These are phyloP conservation scores for Ganoderma multipileum DNA, from an alignment of 1,284 basidiomycete species.

Conservation along the genomic window DNA sequence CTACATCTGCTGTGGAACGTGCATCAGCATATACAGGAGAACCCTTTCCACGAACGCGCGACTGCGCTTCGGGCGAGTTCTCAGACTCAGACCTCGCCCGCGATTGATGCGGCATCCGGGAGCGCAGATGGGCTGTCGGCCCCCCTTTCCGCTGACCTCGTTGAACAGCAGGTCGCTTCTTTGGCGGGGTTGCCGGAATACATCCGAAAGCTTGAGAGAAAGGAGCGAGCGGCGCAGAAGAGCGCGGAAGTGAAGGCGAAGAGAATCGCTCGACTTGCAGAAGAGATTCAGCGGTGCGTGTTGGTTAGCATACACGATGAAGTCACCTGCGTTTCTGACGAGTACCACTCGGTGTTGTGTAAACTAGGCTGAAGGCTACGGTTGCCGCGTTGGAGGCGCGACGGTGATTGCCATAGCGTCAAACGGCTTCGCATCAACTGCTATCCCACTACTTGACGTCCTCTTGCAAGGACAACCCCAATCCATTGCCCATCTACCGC, in stretches of 20 bases:
- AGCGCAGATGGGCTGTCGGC: conserved; percentile 9
- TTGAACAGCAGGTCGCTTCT: conserved; percentile 24
- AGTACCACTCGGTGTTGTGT: neutral
- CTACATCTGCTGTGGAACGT: neutral
- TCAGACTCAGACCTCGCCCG: conserved; percentile 9
- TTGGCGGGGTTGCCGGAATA: conserved; percentile 39
- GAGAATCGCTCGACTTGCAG: conserved; percentile 45
- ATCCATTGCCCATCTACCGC: neutral
- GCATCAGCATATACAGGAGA: conserved; percentile 30
- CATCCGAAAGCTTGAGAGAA: conserved; percentile 49
- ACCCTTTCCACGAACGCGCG: conserved; percentile 29
- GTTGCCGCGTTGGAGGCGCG: conserved; percentile 27
- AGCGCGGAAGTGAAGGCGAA: conserved; percentile 46
- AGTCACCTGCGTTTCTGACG: conserved; percentile 22
- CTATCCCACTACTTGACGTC: too few relatives aligned
- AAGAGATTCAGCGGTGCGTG: conserved; percentile 41
- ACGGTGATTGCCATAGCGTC: neutral
- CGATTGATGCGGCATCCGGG: conserved; percentile 12
- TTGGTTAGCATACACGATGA: conserved; percentile 13
- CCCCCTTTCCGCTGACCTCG: conserved; percentile 25
- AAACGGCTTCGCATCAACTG: neutral
- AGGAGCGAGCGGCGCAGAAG: conserved; percentile 44
- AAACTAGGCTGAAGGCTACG: conserved; percentile 25
- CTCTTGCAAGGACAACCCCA: neutral
- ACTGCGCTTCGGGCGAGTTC: conserved; percentile 14